These are phyloP conservation scores for Zygosaccharomyces pseudobailii DNA, from an alignment of 1,139 yeast genomes.

Conservation along the genomic window DNA sequence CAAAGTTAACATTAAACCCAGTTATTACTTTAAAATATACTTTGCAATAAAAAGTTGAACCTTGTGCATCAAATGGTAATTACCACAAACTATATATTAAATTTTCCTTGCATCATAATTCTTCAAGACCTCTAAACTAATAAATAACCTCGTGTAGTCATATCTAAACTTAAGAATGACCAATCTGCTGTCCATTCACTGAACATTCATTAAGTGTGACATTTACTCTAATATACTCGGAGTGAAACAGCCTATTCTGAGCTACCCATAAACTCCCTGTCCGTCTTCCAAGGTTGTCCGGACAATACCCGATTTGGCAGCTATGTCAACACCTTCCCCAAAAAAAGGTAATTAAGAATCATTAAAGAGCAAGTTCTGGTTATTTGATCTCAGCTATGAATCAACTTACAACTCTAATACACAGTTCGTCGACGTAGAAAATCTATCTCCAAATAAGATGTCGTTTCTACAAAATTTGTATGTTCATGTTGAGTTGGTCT, in stretches of 20 bases:
- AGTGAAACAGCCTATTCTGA: neutral
- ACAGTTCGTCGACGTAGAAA: neutral
- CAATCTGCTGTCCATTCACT: no score
- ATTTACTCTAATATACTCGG: no score
- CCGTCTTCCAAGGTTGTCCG: neutral
- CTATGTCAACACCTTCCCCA: slow-evolving; percentile 3
- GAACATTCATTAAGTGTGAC: no score
- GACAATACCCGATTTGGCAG: neutral
- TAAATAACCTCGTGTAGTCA: no score
- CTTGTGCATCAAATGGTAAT: no score
- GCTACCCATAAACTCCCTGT: neutral
- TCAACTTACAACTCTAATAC: neutral
- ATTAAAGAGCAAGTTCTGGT: neutral
- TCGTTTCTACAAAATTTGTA: slow-evolving; percentile 32
- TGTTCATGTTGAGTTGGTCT: slow-evolving; percentile 6
- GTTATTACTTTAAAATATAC: no score
- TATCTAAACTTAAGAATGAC: no score
- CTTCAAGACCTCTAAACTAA: no score
- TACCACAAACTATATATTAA: no score
- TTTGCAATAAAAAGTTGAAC: no score
- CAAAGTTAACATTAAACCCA: no score
- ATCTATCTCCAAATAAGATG: slow-evolving; percentile 14
- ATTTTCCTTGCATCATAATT: no score
- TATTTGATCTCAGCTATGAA: neutral
- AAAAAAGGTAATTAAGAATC: neutral